Percentiles rank a stretch among this genome's conserved stretches.
Conservation (phyloP, 1,284 basidiomycete genomes). For the Puccinia triticina region DNA sequence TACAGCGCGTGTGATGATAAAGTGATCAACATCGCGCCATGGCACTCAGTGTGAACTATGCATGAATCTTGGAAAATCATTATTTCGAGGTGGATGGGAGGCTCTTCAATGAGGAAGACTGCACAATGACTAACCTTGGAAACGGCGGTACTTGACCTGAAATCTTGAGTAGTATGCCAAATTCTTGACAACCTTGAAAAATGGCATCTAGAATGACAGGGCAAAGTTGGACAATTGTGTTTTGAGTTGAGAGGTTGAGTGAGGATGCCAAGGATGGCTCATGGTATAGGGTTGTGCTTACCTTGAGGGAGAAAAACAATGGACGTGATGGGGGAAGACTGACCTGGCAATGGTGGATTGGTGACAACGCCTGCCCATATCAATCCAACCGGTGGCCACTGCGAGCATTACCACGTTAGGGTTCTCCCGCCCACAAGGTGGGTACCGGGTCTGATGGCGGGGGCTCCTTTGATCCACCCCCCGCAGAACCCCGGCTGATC, state of each 20-base stretch:
- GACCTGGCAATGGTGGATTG: not conserved
- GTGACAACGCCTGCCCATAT: not conserved
- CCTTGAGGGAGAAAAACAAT: not conserved
- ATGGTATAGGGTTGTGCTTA: not conserved
- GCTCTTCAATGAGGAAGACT: not conserved
- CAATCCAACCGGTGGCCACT: too few species aligned
- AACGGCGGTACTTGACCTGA: conserved; percentile 68
- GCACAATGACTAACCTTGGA: conserved; percentile 64
- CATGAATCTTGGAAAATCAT: conserved; percentile 50
- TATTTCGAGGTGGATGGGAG: not conserved
- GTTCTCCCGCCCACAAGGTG: not conserved
- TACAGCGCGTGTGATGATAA: too few species aligned
- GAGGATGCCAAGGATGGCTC: not conserved
- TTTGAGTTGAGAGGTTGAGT: too few species aligned
- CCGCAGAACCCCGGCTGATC: too few species aligned
- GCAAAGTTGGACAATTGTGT: too few species aligned
- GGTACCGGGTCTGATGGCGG: too few species aligned
- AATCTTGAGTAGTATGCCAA: conserved; percentile 60
- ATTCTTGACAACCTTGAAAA: conserved; percentile 59
- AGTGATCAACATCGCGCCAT: conserved; percentile 22
- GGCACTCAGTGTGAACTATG: conserved; percentile 51
- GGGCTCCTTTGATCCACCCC: too few species aligned
- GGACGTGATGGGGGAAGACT: not conserved
- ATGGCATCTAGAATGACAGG: too few species aligned
- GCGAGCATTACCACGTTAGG: conserved; percentile 5